These are phyloP conservation scores for Malassezia cuniculi DNA, from an alignment of 1,284 basidiomycete species.

Conservation along the genomic window DNA sequence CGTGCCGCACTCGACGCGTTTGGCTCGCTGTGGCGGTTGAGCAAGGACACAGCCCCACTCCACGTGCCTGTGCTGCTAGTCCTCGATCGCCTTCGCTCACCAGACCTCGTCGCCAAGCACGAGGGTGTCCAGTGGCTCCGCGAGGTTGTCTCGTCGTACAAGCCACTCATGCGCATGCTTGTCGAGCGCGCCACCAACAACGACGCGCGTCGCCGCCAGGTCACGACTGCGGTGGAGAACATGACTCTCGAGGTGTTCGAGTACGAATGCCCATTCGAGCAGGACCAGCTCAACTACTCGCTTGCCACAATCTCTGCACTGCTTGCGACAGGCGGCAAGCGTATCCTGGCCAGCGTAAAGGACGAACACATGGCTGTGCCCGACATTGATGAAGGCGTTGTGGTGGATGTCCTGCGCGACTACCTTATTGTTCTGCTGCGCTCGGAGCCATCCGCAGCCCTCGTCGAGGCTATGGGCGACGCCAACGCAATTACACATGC, in stretches of 20 bases:
- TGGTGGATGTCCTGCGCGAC: slow-evolving; percentile 19
- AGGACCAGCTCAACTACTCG: slow-evolving; percentile 55
- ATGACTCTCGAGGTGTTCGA: slow-evolving; percentile 19
- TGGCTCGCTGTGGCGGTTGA: slow-evolving; percentile 79
- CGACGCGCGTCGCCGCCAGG: too few relatives aligned
- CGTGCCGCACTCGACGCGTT: slow-evolving; percentile 66
- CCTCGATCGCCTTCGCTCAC: slow-evolving; percentile 56
- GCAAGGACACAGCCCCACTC: slow-evolving; percentile 51
- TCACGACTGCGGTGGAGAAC: slow-evolving; percentile 3
- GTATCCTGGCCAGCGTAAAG: slow-evolving; percentile 28
- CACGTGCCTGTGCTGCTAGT: slow-evolving; percentile 67
- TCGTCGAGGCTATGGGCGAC: background rate
- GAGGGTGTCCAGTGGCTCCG: slow-evolving; percentile 30
- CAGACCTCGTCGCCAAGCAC: slow-evolving; percentile 19
- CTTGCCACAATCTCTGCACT: slow-evolving; percentile 66
- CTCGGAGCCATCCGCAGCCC: slow-evolving; percentile 3
- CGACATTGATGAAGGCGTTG: background rate
- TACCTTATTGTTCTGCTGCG: slow-evolving; percentile 17
- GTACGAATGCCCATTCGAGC: slow-evolving; percentile 66
- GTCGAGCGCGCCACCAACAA: slow-evolving; percentile 6
- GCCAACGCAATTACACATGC: slow-evolving; percentile 52
- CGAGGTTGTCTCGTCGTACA: slow-evolving; percentile 25
- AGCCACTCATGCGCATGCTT: slow-evolving; percentile 24
- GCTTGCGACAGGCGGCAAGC: slow-evolving; percentile 73
- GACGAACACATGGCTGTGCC: too few relatives aligned